Evolutionary conservation across 805 yeast species (phyloP), one percentile per base, ranked within the genome.

Genomic region (Diddensiella santjacobensis): DNA sequence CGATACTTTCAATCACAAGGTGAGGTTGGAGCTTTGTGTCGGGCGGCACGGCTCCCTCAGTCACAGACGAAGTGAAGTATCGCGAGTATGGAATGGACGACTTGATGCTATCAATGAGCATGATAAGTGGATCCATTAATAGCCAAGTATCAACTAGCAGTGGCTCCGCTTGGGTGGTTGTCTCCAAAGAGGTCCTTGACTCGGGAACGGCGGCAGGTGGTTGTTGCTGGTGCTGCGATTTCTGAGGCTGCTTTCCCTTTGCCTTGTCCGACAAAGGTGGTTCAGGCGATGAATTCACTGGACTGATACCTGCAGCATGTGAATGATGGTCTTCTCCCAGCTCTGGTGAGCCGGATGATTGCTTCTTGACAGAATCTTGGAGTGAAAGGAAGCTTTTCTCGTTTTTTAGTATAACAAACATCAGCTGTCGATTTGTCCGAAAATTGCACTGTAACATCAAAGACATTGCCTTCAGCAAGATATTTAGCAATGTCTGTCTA

Each of bases 341-440:
- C n/a, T n/a, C n/a, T 8, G 31, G 31, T 13, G 31, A 26, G 11
- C 31, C 31, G n/a, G 18, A 8, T 4, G 43, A 23, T 19, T 18
- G 6, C 43, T 17, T 22, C 33, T 22, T 20, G n/a, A 20, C 15
- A n/a, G 43, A 6, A 10, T 23, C 33, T 40, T 19, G 17, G 4
- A 42, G 45, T n/a, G 18, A 13, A 4, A 15, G 13, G 17, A 60
- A 58, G 40, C 40, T 44, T 31, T 45, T 45, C 17, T 57, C 56
- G 33, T 58, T 49, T 20, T 60, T 51, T 44, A 64, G 39, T 17
- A 60, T 50, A 22, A 56, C 51, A 49, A 60, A 64, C 29, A 56
- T 41, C 35, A 64, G 48, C 41, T 55, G 49, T 37, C 53, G 50
- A 45, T 60, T 64, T 6, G 59, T 41, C 19, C 56, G 56, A 40